Evolutionary conservation across 306 rosid species (phyloP), one percentile per base, ranked within the genome.

Genomic region (Malus sylvestris): DNA sequence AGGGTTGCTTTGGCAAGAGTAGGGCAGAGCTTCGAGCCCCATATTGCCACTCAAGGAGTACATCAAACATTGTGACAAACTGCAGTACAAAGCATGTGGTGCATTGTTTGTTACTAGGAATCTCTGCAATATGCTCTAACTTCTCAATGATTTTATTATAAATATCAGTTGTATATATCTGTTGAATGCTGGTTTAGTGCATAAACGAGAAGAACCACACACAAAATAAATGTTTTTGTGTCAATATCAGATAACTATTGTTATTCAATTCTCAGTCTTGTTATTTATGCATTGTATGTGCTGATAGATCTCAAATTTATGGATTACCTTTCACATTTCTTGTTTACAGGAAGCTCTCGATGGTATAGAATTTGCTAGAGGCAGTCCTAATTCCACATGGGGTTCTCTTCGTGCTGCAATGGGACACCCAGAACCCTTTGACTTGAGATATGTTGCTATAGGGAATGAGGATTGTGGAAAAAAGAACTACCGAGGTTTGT

Each of bases 361-460:
- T 49, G 91, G 98, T 68, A 76, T 94, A 30, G 97, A 93, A 83
- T 93, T 93, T 82, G 98, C 98, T 1, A 91, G 86, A 83, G 98
- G 97, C n/a, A 76, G 67, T 65, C 74, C 91, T 6, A 52, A 29
- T 25, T 89, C 98, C 46, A 72, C 62, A 59, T 93, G 98, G 97
- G 98, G 97, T 29, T 83, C 91, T 30, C 13, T 88, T 44, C 90
- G 98, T 79, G 96, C 89, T 75, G 25, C 82, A 18, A 86, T 93
- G 98, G 97, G 97, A 76, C 98, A 87, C 79, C 87, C 89, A 14
- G 49, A 89, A 32, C 98, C 98, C 55, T 93, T 89, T 80, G 90
- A 93, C 77, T 78, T 93, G 42, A 85, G 77, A 82, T 83, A 81
- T 76, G 89, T 93, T 57, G 95, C 97, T 27, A 23, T 89, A 65